Conservation (phyloP, 2,329 filamentous ascomycete genomes). For the Alternaria brassicicola region DNA sequence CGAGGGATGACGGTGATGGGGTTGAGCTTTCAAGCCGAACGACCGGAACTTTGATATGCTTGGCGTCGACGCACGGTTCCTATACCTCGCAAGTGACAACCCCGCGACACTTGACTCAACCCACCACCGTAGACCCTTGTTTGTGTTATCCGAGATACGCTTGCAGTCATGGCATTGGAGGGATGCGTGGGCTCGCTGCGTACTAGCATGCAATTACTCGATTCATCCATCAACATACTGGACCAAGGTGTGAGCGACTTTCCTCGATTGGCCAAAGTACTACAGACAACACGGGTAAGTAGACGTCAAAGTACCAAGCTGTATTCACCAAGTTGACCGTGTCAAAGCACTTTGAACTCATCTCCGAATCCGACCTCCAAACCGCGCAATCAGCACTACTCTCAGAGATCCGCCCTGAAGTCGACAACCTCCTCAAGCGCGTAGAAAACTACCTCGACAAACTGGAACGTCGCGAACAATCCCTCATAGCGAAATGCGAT, state of each 20-base stretch:
- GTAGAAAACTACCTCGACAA: slow-evolving; percentile 85
- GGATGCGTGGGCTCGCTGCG: slow-evolving; percentile 66
- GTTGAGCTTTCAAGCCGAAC: slow-evolving; percentile 25
- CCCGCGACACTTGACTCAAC: slow-evolving; percentile 20
- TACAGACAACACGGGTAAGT: slow-evolving; percentile 66
- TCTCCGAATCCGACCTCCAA: slow-evolving; percentile 81
- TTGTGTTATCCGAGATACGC: not conserved
- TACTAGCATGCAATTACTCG: slow-evolving; percentile 65
- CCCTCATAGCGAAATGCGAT: slow-evolving; percentile 80
- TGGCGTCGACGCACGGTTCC: slow-evolving; percentile 32
- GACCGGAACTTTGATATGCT: slow-evolving; percentile 33
- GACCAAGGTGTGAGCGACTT: slow-evolving; percentile 68
- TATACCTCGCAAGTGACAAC: slow-evolving; percentile 12
- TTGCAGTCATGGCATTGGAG: slow-evolving; percentile 51
- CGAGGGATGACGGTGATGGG: slow-evolving; percentile 37
- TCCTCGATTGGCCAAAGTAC: slow-evolving; percentile 65
- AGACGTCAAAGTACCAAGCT: not conserved
- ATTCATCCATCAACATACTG: slow-evolving; percentile 67
- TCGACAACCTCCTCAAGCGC: slow-evolving; percentile 76
- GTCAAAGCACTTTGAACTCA: slow-evolving; percentile 84
- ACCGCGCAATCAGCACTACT: slow-evolving; percentile 83
- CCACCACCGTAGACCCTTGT: not conserved
- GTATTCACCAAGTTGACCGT: not conserved
- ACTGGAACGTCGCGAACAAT: slow-evolving; percentile 80
- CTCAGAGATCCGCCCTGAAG: slow-evolving; percentile 88